These are phyloP conservation scores for Nakataea oryzae DNA, from an alignment of 2,329 filamentous ascomycete genomes.

Conservation along the genomic window DNA sequence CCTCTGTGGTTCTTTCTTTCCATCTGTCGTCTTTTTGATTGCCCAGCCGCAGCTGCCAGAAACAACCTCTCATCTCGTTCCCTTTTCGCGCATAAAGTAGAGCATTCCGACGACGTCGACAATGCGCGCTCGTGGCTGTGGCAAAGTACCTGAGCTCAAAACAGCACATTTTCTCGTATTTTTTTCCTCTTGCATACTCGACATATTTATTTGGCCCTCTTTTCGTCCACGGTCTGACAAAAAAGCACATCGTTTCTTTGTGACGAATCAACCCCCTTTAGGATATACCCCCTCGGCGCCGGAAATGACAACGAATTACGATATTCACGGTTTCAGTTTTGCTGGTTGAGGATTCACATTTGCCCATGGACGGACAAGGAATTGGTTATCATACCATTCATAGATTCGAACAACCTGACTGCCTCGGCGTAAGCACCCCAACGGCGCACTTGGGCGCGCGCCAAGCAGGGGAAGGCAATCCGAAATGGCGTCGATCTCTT, in stretches of 20 bases:
- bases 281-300: constrained; percentile 10
- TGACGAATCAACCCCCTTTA: constrained; percentile 5
- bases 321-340: constrained; percentile 9
- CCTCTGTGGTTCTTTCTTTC: constrained; percentile 12
- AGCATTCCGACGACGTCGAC: not conserved
- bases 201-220: not conserved
- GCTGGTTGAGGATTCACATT: constrained; percentile 5
- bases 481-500: not conserved
- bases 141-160: not conserved
- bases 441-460: too few species aligned
- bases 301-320: constrained; percentile 9
- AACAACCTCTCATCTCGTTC: not conserved
- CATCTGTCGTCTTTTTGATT: constrained; percentile 3
- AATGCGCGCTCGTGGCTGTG: not conserved
- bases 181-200: not conserved
- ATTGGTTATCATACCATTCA: constrained; percentile 1
- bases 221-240: constrained; percentile 7
- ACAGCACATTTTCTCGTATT: constrained; percentile 1
- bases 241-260: not conserved
- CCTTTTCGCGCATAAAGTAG: not conserved
- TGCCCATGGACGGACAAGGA: not conserved
- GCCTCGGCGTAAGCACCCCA: not conserved
- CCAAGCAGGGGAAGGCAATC: not conserved
- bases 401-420: not conserved
- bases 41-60: not conserved